Conservation (phyloP, 139 green algal genomes). For the Nannochloris sp. region DNA sequence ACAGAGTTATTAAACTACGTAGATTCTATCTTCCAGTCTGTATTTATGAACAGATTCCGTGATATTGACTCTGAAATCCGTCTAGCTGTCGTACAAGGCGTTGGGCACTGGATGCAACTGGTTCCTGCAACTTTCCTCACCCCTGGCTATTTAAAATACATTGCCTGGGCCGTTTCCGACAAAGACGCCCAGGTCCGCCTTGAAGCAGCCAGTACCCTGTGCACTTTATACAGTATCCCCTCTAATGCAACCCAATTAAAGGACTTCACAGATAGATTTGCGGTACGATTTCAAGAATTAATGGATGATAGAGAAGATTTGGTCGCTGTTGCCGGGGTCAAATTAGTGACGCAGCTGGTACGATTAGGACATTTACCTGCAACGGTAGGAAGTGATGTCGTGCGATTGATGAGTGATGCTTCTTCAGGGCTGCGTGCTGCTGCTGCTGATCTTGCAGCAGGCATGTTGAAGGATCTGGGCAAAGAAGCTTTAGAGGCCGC, state of each 20-base stretch:
- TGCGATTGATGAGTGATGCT: constrained; percentile 49
- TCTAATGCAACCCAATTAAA: constrained; percentile 51
- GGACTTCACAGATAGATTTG: constrained; percentile 75
- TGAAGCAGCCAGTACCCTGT: constrained; percentile 41
- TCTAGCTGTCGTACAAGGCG: constrained; percentile 53
- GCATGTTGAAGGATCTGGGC: constrained; percentile 46
- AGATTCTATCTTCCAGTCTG: constrained; percentile 40
- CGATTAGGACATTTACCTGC: constrained; percentile 22
- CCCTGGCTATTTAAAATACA: constrained; percentile 92
- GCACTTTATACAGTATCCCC: constrained; percentile 47
- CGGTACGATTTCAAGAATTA: constrained; percentile 70
- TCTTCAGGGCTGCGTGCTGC: constrained; percentile 39
- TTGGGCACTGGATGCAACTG: constrained; percentile 76
- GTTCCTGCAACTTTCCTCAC: constrained; percentile 69
- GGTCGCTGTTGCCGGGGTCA: constrained; percentile 61
- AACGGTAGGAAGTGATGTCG: constrained; percentile 22
- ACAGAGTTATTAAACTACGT: constrained; percentile 43
- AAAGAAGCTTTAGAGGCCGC: not conserved
- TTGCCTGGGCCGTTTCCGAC: constrained; percentile 92
- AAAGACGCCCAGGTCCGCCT: constrained; percentile 53
- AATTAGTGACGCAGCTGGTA: constrained; percentile 52
- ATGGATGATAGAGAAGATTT: constrained; percentile 69
- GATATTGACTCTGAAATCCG: constrained; percentile 71
- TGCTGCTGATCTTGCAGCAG: constrained; percentile 51
- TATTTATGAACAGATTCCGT: constrained; percentile 54